Evolutionary conservation across 1,284 basidiomycete species (phyloP), one percentile per base, ranked within the genome.

Genomic region (Ceratorhiza oryzae-sativae): DNA sequence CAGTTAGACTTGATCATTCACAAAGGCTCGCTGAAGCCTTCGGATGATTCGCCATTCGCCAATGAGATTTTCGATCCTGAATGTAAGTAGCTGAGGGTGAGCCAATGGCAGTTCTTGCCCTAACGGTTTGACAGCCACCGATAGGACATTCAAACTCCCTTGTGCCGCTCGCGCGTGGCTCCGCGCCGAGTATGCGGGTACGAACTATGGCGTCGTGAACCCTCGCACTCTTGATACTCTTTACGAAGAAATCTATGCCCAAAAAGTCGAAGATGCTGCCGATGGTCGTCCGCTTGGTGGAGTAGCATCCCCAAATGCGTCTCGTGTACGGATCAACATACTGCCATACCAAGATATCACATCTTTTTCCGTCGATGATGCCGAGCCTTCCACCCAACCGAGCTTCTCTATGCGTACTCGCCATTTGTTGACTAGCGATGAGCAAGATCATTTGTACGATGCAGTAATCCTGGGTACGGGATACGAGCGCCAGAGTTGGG

Each of bases 31-130:
- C 76, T 88, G 48, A 85, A 84, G 70, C 86, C 86, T 13, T 86
- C 86, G 58, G 87, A 88, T 72, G 85, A 87, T 74, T 83, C 84
- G 1, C 85, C 86, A 0, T 88, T 87, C 75, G 82, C 85, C 15
- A 88, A 88, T 71, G 86, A 87, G 75, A 84, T 87, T 8, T 88
- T 87, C 73, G 85, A 87, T 76, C 86, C 87, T 34, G 80, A 79
- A 25, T 78, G 85, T 84, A 77, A 76, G 82, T 80, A n/a, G n/a
- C n/a, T n/a, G n/a, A n/a, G n/a, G n/a, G n/a, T n/a, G n/a, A n/a
- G n/a, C n/a, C n/a, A n/a, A n/a, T n/a, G n/a, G n/a, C n/a, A n/a
- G n/a, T n/a, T n/a, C n/a, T n/a, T n/a, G n/a, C n/a, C n/a, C n/a
- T n/a, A n/a, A n/a, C n/a, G n/a, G 56, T 70, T 55, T 4, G 41